Evolutionary conservation across 192 early-diverging fungal species (phyloP), one percentile per base, ranked within the genome.

Genomic region (Umbelopsis sp.): DNA sequence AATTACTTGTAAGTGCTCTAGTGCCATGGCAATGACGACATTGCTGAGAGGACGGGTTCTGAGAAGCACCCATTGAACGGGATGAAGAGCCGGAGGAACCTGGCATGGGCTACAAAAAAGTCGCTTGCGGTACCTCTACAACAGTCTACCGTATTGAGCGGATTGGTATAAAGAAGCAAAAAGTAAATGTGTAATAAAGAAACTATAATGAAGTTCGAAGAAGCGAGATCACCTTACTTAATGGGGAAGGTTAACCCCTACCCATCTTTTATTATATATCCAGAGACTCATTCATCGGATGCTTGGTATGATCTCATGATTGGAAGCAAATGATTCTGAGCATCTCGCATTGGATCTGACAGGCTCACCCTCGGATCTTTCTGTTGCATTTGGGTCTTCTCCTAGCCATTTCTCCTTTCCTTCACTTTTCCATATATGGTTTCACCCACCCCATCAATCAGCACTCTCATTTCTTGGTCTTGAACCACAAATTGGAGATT

Each of bases 361-460:
- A 34, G 34, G 47, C 47, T 34, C 16, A n/a, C 12, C 12, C 31
- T 62, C 56, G 56, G 56, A 34, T 26, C 29, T 34, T 14, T 4
- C 2, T 34, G 26, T 34, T 62, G 56, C 31, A 62, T 32, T 34
- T 62, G 29, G 47, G 47, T 21, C 10, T 34, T 62, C 31, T 56
- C 53, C 16, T 62, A 62, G 31, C 3, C 31, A 62, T 32, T 34
- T 26, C 29, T 62, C 26, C 52, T 11, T 32, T 32, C 56, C 31
- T 62, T 53, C 52, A 53, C 52, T 53, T 62, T 62, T 17, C 56
- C 56, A 62, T 62, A 29, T 62, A 62, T 62, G 56, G 56, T 20
- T 22, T 34, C 14, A n/a, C 29, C n/a, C 29, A 34, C 6, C 31
- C 31, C 29, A 29, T 16, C 26, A 21, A 4, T 49, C 47, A 49